phyloP scores from a whole-genome alignment of 2,329 filamentous ascomycete genomes.

The Pseudogymnoascus sp. region DNA sequence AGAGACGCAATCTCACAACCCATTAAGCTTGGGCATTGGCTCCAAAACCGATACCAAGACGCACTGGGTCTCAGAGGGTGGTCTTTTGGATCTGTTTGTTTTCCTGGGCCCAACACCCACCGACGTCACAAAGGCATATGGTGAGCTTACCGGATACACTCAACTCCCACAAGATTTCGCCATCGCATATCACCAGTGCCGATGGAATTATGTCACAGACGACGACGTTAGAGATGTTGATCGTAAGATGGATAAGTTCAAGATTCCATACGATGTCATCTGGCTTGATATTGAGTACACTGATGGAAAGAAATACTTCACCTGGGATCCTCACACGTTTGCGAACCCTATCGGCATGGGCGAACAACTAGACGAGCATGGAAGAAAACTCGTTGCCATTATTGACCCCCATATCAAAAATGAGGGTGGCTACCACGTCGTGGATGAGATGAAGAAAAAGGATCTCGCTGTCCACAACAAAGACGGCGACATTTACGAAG shows the following conservation, averaged over 20 bases:
- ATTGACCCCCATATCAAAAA: slow-evolving; percentile 99
- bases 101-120: slow-evolving; percentile 83
- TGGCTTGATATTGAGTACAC: slow-evolving; percentile 99
- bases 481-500: slow-evolving; percentile 79
- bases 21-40: slow-evolving; percentile 62
- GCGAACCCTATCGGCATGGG: slow-evolving; percentile 79
- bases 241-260: slow-evolving; percentile 87
- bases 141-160: slow-evolving; percentile 84
- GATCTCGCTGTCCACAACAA: slow-evolving; percentile 83
- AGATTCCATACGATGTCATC: slow-evolving; percentile 96
- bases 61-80: slow-evolving; percentile 94
- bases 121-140: slow-evolving; percentile 73
- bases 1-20: slow-evolving; percentile 62
- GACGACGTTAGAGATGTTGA: slow-evolving; percentile 97
- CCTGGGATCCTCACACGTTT: slow-evolving; percentile 88
- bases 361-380: slow-evolving; percentile 73
- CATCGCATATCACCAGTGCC: slow-evolving; percentile 91
- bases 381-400: slow-evolving; percentile 85
- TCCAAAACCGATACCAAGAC: slow-evolving; percentile 72
- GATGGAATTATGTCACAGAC: slow-evolving; percentile 97
- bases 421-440: slow-evolving; percentile 64
- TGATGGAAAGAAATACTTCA: slow-evolving; percentile 96
- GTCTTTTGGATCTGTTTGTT: slow-evolving; percentile 84
- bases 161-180: slow-evolving; percentile 88
- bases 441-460: slow-evolving; percentile 74